Evolutionary conservation across 2,329 filamentous ascomycete species (phyloP), one percentile per base, ranked within the genome.

Genomic region (Basipetospora chlamydospora): DNA sequence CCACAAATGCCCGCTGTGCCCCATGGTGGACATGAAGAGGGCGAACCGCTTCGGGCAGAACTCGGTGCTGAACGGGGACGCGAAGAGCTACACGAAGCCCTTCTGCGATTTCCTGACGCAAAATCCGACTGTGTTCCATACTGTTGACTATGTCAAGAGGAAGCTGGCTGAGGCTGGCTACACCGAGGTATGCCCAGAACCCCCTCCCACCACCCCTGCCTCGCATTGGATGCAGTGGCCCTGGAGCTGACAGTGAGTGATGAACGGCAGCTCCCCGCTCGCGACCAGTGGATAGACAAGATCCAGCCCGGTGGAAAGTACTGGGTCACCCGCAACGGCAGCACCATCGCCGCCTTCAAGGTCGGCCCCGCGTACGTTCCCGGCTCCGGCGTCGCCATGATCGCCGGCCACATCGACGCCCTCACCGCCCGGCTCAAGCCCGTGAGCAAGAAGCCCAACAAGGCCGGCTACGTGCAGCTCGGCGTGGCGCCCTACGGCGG

Each of bases 401-500:
- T 96, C 31, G 90, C 82, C 3, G 87, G 87, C 6, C 90, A 96
- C 57, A 80, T 96, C 43, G 90, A 96, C 58, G 87, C 88, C 32
- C 63, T 96, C 37, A 93, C 87, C 12, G 83, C 87, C 13, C 83
- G 78, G 57, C 63, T 96, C 47, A 96, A 96, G 74, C 88, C 90
- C 8, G 73, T 95, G 20, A 85, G 85, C 50, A 82, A 74, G 50
- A 77, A 94, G 49, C 75, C 80, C n/a, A 82, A 67, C 47, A 85
- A 80, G 53, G 80, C 82, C 22, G 88, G 90, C 37, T 98, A 85
- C 52, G 57, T 84, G 20, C 85, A 96, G 61, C 70, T 96, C 6
- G 88, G 84, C 17, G 84, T 96, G 37, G 87, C 90, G 3, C 90
- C 83, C 1, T 98, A 96, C 53, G 88, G 86, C 8, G 88, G 90